Evolutionary conservation across 1,284 basidiomycete species (phyloP), one percentile per base, ranked within the genome.

Genomic region (Ganoderma meredithae): DNA sequence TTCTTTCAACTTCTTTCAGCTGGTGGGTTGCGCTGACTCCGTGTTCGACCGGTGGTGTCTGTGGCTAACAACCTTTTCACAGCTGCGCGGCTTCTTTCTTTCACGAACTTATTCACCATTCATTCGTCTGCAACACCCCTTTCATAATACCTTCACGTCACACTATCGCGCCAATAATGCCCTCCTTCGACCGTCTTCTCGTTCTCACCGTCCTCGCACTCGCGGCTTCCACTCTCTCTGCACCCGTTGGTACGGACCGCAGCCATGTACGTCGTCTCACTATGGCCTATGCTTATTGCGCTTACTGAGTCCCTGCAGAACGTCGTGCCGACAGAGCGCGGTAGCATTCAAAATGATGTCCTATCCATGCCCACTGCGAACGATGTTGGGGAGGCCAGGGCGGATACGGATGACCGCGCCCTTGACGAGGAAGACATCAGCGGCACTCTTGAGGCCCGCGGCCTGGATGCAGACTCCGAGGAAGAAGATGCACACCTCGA

Each of bases 21-120:
- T 22, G 56, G 56, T 59, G 36, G 9, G 56, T 22, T 22, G n/a
- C 17, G 1, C n/a, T 15, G 1, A 15, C 27, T 31, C 27, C 27
- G n/a, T 31, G 13, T 27, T 3, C 17, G 4, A 7, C 25, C 13
- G 1, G 15, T 15, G 47, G 36, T 6, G 7, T 36, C 7, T 25
- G 5, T 31, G 25, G 17, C 39, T 59, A 17, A 55, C 27, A 22
- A 7, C 36, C 36, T 36, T 3, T 19, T 19, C n/a, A 19, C 56
- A 59, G 56, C 56, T 59, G 56, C 25, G 56, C 56, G 56, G 56
- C 56, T 36, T 7, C 13, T 59, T 41, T n/a, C 17, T 9, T 59
- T 40, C 5, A 59, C 56, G 13, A 59, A 19, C 19, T 6, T 33
- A 40, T 33, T 39, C 40, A 41, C 10, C 56, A 5, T 31, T 31